A percentile compares a stretch with the other conserved stretches of the same genome.
Conservation (phyloP, 108 stramenopile species). For the Cyclostephanos tholiformis region DNA sequence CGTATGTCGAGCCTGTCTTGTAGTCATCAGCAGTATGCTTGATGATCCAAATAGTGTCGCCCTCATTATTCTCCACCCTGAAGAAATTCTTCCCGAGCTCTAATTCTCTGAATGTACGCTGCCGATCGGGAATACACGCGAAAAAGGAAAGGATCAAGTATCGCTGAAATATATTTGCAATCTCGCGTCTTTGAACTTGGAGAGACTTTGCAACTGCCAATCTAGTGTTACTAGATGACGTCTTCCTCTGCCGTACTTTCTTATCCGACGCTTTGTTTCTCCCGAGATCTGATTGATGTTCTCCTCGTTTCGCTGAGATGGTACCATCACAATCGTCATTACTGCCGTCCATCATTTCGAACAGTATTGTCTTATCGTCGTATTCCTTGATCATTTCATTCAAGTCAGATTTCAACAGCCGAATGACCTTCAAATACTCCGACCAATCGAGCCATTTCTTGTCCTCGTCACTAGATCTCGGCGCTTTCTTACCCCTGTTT, state of each 20-base stretch:
- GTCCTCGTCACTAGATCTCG: slow-evolving; percentile 74
- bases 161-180: slow-evolving; percentile 68
- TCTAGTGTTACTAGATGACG: slow-evolving; percentile 3
- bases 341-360: neutral
- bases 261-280: neutral
- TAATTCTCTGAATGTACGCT: slow-evolving; percentile 82
- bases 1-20: slow-evolving; percentile 85
- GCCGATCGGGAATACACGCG: slow-evolving; percentile 82
- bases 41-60: slow-evolving; percentile 53
- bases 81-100: slow-evolving; percentile 73
- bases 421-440: slow-evolving; percentile 69
- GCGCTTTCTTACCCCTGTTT: slow-evolving; percentile 57
- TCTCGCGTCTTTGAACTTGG: slow-evolving; percentile 43
- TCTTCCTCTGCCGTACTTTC: neutral
- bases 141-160: slow-evolving; percentile 83
- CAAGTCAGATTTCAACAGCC: slow-evolving; percentile 61
- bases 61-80: slow-evolving; percentile 16
- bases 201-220: slow-evolving; percentile 18
- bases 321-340: neutral
- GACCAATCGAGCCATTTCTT: slow-evolving; percentile 83
- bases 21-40: slow-evolving; percentile 78
- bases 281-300: neutral
- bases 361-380: slow-evolving; percentile 14
- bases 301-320: too few species aligned
- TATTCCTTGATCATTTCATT: slow-evolving; percentile 40